Evolutionary conservation across 2,329 filamentous ascomycete genomes (phyloP), one percentile per base, ranked within the genome.

Genomic region (Sarocladium brachiariae): DNA sequence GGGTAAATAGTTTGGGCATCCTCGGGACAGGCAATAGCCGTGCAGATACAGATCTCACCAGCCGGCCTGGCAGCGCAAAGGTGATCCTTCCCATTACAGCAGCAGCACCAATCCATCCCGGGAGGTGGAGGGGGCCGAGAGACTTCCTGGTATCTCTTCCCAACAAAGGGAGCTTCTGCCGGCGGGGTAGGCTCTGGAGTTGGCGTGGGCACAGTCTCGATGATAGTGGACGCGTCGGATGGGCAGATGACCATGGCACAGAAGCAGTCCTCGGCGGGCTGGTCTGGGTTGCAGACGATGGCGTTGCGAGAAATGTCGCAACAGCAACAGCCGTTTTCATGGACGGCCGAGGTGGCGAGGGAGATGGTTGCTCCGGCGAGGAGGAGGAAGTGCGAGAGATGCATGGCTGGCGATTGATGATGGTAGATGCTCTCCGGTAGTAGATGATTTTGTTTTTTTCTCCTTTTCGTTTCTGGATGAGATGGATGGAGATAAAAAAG

Each of bases 321-420:
- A 60, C 65, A 68, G 59, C 65, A 68, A 60, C 64, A 68, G 31
- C 27, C 50, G 31, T 57, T 31, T 14, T 25, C 52, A n/a, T 56
- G 53, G 24, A 54, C 48, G 50, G 54, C 50, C 2, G 59, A 56
- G 23, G 54, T 55, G 14, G 57, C 57, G 49, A 58, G 34, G 49
- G 49, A 21, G 54, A 56, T 51, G 39, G 55, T 37, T 34, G 46
- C 16, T 18, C 52, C 30, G 54, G 52, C 56, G 19, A 60, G 33
- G 49, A 65, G 49, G 49, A 65, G 38, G 21, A 52, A 23, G 50
- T 51, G 37, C 25, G 33, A 24, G 52, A 56, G 14, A n/a, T 49
- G 49, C 56, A 61, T 53, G 46, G 38, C 55, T 21, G 37, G 19
- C 19, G 37, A 23, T 39, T 7, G 37, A 39, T 6, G 8, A 34